Conservation (phyloP, 768 basidiomycete genomes). For the Auricularia cornea region DNA sequence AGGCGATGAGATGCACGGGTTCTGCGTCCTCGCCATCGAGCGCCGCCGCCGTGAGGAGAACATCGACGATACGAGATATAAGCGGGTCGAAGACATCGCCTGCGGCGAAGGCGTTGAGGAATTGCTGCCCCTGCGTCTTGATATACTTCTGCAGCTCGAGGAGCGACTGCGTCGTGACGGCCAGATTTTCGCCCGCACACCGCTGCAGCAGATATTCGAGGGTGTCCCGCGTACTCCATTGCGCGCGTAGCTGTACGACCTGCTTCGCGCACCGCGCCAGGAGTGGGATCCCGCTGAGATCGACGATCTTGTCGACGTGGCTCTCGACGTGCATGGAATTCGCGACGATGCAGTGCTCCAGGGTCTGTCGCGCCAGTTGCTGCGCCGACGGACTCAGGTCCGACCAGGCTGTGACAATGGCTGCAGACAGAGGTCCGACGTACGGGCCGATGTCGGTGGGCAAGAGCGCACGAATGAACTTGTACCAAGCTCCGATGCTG, state of each 20-base stretch:
- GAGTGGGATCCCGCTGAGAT: slow-evolving; percentile 64
- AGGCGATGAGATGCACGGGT: slow-evolving; percentile 57
- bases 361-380: slow-evolving; percentile 44
- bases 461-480: slow-evolving; percentile 61
- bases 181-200: slow-evolving; percentile 67
- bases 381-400: slow-evolving; percentile 46
- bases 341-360: slow-evolving; percentile 64
- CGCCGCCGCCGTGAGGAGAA: slow-evolving; percentile 59
- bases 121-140: slow-evolving; percentile 19
- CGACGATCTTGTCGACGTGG: slow-evolving; percentile 71
- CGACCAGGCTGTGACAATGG: slow-evolving; percentile 72
- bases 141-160: slow-evolving; percentile 68
- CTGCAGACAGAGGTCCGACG: slow-evolving; percentile 80
- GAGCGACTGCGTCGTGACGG: slow-evolving; percentile 65
- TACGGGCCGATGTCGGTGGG: slow-evolving; percentile 71
- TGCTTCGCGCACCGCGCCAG: slow-evolving; percentile 22
- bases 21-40: slow-evolving; percentile 75
- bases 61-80: slow-evolving; percentile 57
- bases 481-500: slow-evolving; percentile 71
- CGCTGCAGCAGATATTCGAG: slow-evolving; percentile 66
- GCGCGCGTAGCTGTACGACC: too few species aligned
- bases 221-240: too few species aligned
- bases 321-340: slow-evolving; percentile 44
- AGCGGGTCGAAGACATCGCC: slow-evolving; percentile 83
- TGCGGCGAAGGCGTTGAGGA: slow-evolving; percentile 55